Evolutionary conservation across 805 yeast genomes (phyloP).

Genomic region (Wickerhamomyces hampshirensis): DNA sequence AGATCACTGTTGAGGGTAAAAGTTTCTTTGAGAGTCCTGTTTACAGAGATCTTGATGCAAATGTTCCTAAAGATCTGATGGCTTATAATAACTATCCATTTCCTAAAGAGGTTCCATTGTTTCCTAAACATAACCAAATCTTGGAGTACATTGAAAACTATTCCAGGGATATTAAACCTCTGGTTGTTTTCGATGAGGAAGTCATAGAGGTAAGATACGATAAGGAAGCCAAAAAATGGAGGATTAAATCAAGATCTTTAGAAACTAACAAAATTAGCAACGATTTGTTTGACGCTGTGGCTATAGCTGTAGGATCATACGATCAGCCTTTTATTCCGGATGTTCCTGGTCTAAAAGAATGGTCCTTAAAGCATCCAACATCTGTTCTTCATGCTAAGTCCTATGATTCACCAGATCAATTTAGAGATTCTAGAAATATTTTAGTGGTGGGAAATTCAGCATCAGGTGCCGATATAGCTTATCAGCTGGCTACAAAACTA

Average conservation of each 20-base stretch:
- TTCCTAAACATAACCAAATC: conserved; percentile 60
- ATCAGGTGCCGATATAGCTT: conserved; percentile 70
- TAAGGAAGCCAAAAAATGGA: conserved; percentile 34
- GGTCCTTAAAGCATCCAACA: conserved; percentile 39
- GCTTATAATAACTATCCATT: conserved; percentile 52
- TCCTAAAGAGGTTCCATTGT: conserved; percentile 40
- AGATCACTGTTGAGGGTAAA: conserved; percentile 20
- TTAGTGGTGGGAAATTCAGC: conserved; percentile 75
- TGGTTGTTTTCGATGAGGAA: conserved; percentile 41
- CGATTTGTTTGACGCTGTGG: conserved; percentile 53
- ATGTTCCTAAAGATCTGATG: conserved; percentile 64
- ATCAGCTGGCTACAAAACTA: conserved; percentile 46
- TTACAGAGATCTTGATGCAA: conserved; percentile 65
- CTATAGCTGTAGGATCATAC: conserved; percentile 61
- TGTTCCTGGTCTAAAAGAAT: conserved; percentile 47
- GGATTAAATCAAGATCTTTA: conserved; percentile 33
- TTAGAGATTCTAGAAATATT: conserved; percentile 34
- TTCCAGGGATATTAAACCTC: conserved; percentile 35
- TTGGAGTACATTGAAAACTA: conserved; percentile 56
- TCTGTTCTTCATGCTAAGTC: conserved; percentile 53
- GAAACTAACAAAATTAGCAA: conserved; percentile 12
- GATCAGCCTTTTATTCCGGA: conserved; percentile 58
- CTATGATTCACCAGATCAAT: conserved; percentile 44
- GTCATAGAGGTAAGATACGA: conserved; percentile 36
- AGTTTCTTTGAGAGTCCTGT: conserved; percentile 49